Conservation (phyloP, 805 yeast genomes). For the Saccharomycopsis sp. region DNA sequence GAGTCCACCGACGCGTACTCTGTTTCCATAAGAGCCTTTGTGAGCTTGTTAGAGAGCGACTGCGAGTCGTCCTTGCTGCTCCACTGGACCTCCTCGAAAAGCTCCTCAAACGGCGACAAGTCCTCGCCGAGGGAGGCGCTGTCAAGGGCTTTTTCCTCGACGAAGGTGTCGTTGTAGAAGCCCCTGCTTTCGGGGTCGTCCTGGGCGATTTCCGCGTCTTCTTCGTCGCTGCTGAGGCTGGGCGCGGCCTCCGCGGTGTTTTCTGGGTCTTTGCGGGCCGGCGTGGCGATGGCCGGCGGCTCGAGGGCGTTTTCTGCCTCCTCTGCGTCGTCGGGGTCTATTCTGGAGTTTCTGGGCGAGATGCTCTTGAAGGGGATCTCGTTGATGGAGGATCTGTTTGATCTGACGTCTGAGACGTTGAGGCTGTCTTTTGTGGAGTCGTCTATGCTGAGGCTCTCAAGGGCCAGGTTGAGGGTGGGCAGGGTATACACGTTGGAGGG, state of each 20-base stretch:
- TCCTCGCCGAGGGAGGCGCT: conserved; percentile 8
- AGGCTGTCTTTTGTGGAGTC: not conserved
- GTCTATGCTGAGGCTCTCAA: not conserved
- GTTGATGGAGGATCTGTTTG: conserved; percentile 16
- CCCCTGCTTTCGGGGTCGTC: conserved; percentile 21
- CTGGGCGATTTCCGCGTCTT: conserved; percentile 25
- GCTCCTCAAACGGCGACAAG: conserved; percentile 44
- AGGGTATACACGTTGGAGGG: not conserved
- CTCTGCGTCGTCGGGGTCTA: conserved; percentile 19
- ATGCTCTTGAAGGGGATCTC: conserved; percentile 17
- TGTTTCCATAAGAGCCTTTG: conserved; percentile 50
- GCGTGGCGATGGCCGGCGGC: conserved; percentile 15
- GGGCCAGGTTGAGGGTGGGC: conserved; percentile 1
- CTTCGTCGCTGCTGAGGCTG: conserved; percentile 4
- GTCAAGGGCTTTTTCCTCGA: conserved; percentile 7
- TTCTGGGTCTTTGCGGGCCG: conserved; percentile 2
- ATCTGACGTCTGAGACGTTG: not conserved
- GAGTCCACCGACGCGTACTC: conserved; percentile 57
- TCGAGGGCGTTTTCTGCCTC: not conserved
- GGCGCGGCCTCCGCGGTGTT: conserved; percentile 15
- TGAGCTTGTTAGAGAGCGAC: conserved; percentile 49
- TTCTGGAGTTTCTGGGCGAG: conserved; percentile 13
- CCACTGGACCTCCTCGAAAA: conserved; percentile 78
- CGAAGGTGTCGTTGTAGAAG: conserved; percentile 14
- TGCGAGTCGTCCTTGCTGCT: conserved; percentile 57